Evolutionary conservation across 768 basidiomycete species (phyloP).

Genomic region (Dentipellis sp.): DNA sequence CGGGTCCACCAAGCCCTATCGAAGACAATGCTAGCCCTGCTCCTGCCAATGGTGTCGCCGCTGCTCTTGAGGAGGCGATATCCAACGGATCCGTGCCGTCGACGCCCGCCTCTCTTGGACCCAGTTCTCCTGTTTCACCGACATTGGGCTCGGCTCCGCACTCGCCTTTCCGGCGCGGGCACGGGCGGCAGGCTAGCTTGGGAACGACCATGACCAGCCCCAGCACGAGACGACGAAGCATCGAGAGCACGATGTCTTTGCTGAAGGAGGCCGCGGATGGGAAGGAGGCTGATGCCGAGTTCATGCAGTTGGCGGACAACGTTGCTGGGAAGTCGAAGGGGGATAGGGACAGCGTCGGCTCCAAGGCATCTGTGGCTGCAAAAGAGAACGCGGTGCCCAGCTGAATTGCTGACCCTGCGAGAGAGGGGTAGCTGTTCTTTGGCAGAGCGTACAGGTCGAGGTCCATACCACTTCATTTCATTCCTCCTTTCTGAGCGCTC

Average conservation of each 20-base stretch:
- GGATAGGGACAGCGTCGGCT: background rate
- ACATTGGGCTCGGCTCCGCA: conserved; percentile 16
- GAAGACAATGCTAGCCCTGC: conserved; percentile 27
- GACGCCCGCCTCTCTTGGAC: conserved; percentile 15
- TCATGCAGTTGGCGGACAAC: conserved; percentile 18
- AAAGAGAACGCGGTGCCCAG: conserved; percentile 11
- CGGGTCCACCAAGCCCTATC: conserved; percentile 43
- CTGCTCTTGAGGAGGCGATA: conserved; percentile 23
- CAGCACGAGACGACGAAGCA: conserved; percentile 79
- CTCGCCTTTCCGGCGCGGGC: conserved; percentile 58
- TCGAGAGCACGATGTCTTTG: conserved; percentile 93
- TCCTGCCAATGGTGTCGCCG: conserved; percentile 22
- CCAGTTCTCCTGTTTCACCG: conserved; percentile 17
- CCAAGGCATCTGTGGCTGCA: background rate
- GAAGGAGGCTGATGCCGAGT: conserved; percentile 33
- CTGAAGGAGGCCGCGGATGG: conserved; percentile 92
- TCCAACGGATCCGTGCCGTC: conserved; percentile 15
- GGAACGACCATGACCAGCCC: conserved; percentile 96
- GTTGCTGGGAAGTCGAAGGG: conserved; percentile 10
- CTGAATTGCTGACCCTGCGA: conserved; percentile 3
- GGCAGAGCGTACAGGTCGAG: background rate
- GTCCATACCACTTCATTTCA: background rate
- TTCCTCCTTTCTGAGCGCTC: background rate
- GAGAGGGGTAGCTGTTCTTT: background rate
- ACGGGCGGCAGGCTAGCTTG: conserved; percentile 70